A percentile compares a stretch with the other conserved stretches of the same genome.
These are phyloP conservation scores for Lunularia cruciata DNA, from an alignment of 225 moss, liverwort and hornwort genomes.

Conservation along the genomic window DNA sequence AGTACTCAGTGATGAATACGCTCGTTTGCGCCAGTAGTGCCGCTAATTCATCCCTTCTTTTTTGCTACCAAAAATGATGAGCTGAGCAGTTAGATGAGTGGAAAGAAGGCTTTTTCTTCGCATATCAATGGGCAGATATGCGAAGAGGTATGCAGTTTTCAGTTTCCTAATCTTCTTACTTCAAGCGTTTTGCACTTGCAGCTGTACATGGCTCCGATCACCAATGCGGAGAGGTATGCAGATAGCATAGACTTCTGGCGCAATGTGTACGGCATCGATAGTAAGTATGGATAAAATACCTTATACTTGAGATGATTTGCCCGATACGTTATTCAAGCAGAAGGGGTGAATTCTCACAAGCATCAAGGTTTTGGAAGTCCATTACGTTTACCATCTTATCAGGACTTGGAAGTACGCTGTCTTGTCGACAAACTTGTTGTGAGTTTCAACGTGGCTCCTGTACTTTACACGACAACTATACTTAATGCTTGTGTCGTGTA, in stretches of 20 bases:
- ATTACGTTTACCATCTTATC: too few species aligned
- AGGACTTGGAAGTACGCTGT: neutral
- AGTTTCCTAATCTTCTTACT: too few species aligned
- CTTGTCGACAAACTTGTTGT: neutral
- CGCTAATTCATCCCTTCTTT: neutral
- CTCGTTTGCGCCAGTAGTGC: neutral
- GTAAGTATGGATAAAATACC: conserved; percentile 43
- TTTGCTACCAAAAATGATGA: too few species aligned
- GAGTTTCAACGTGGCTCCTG: too few species aligned
- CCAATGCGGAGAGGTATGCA: conserved; percentile 84
- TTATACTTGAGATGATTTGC: neutral
- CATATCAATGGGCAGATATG: too few species aligned
- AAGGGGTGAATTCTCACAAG: neutral
- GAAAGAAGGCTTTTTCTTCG: too few species aligned
- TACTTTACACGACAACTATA: neutral
- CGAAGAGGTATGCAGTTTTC: too few species aligned
- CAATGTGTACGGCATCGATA: conserved; percentile 90
- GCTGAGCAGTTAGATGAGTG: too few species aligned
- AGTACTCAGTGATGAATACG: too few species aligned
- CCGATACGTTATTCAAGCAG: neutral
- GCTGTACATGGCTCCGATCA: conserved; percentile 94
- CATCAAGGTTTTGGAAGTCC: neutral
- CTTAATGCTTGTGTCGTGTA: neutral
- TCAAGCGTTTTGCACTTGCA: conserved; percentile 27
- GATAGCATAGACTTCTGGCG: conserved; percentile 96